Evolutionary conservation across 2,329 filamentous ascomycete species (phyloP), one percentile per base, ranked within the genome.

Genomic region (Drechslera avenae): DNA sequence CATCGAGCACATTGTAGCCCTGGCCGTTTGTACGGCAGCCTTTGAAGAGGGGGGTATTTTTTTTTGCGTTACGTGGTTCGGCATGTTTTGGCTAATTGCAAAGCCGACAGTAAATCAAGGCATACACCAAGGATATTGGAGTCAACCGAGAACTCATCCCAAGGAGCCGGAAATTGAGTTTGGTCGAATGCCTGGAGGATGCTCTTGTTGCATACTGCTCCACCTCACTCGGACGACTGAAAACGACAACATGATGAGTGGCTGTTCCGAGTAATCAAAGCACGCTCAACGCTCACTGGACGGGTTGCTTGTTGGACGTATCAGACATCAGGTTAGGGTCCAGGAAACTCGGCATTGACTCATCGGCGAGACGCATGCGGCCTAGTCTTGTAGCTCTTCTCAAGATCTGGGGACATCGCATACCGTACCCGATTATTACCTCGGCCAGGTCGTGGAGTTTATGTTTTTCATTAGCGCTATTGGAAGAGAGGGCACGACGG

Each of bases 11-110:
- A 21, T 8, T 28, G 3, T 36, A 49, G 18, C 31, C 35, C 40
- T 32, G 19, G 44, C 43, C 40, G 16, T 41, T 58, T 60, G 54
- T 53, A 63, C 60, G 42, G 18, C 45, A 48, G 52, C 42, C 34
- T 41, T 49, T 34, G 50, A 57, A 57, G n/a, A n/a, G n/a, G n/a
- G n/a, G n/a, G n/a, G n/a, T n/a, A 28, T 50, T 30, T 16, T n/a
- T 43, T 28, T 33, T 39, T 10, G 18, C 35, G 36, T 32, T 19
- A 26, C 17, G 30, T 36, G 9, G 28, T 33, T 34, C 14, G 17
- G 19, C 32, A 46, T 10, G 26, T 17, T 21, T 26, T 8, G 14
- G 32, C 14, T 28, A 40, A 26, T 41, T 28, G 19, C 45, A 19
- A 40, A 35, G 31, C 41, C 13, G 6, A 5, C 26, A 1, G 9